Evolutionary conservation across 2,329 filamentous ascomycete species (phyloP).

Genomic region (Claviceps cyperi): DNA sequence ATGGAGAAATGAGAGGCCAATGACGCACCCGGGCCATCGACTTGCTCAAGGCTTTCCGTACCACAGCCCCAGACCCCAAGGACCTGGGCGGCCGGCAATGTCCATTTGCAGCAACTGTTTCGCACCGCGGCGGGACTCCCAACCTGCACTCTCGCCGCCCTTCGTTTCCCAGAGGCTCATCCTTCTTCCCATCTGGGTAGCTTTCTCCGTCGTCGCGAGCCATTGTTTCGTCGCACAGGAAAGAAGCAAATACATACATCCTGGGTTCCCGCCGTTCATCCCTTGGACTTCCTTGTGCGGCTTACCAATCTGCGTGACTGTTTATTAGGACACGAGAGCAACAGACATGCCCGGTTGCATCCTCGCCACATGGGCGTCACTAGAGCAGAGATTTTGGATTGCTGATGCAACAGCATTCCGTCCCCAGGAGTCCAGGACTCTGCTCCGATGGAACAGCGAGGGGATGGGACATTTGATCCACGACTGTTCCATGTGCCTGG

Average conservation of each 20-base stretch:
- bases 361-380: neutral
- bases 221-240: no score
- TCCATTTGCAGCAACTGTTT: neutral
- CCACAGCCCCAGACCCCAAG: neutral
- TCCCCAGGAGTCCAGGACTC: neutral
- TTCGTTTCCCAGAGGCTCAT: no score
- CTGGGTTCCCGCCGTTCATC: no score
- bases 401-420: neutral
- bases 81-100: neutral
- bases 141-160: no score
- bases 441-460: neutral
- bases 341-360: neutral
- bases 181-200: no score
- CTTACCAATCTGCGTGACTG: neutral
- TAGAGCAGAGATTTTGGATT: neutral
- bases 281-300: neutral
- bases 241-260: no score
- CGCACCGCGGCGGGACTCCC: neutral
- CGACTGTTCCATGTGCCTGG: neutral
- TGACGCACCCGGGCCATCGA: neutral
- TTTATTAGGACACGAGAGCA: neutral
- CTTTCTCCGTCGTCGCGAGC: no score
- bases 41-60: neutral
- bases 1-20: neutral
- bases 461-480: neutral